Base-by-base conservation (phyloP, 768 basidiomycete species). In the Serendipita sp. region DNA sequence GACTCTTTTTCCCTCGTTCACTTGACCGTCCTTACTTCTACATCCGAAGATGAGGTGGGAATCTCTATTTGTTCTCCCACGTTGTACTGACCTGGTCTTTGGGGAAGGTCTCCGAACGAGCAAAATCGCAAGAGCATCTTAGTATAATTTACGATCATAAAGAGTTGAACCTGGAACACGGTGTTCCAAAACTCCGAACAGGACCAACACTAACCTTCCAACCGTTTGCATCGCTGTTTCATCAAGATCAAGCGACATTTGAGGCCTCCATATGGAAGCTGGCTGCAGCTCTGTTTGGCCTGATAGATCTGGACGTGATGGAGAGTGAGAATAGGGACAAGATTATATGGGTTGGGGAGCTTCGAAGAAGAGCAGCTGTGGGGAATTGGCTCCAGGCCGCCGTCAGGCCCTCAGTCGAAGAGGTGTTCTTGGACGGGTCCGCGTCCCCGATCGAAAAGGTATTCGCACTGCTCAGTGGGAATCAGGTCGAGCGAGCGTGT, bases 251-350 rank as follows among this genome's bases (percentile, higher is more conserved):
- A 67, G 75, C 76, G 4, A 82, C 86, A 0, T 81, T 81, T 66
- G 86, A 91, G 68, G 88, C 91, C 0, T 79, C 79, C 5, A 72
- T 97, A 41, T 97, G 93, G 76, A 84, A 87, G n/a, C 82, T 98
- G 0, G 93, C 90, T 2, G 80, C 80, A 20, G 89, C 90, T 0
- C 76, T 99, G 0, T 99, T 97, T 69, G 96, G 98, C 72, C 79
- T 81, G 20, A 79, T 95, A 53, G 80, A 87, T 65, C 79, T 89
- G 31, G 75, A 76, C 16, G 74, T 94, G 0, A 78, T 76, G 9
- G 65, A 73, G 22, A 74, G 73, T 22, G 73, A 77, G 4, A 77
- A 83, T 43, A 77, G 82, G 2, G 78, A 79, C 5, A 84, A 88
- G 62, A 75, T 88, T 42, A 78, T 82, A 66, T 81, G 83, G 14